Evolutionary conservation across 1,284 basidiomycete species (phyloP).

Genomic region (Malassezia globosa): DNA sequence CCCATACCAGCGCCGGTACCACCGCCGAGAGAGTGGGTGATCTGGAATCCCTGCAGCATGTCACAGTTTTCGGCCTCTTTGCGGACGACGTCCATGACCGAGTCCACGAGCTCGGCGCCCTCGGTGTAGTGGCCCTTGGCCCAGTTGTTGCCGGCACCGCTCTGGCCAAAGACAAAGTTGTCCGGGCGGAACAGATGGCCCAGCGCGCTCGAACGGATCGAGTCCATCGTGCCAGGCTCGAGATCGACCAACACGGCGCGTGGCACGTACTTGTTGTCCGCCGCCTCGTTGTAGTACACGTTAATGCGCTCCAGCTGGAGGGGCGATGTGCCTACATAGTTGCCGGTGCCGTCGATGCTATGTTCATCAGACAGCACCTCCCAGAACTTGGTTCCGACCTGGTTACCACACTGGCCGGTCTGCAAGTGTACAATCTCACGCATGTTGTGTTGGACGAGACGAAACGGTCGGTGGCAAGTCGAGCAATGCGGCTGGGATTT

Average conservation of each 20-base stretch:
- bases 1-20: constrained; percentile 59
- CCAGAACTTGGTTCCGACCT: constrained; percentile 81
- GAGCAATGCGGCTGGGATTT: neutral
- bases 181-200: constrained; percentile 54
- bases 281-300: constrained; percentile 46
- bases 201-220: constrained; percentile 61
- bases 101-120: constrained; percentile 54
- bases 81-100: constrained; percentile 55
- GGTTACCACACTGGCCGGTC: constrained; percentile 48
- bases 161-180: constrained; percentile 58
- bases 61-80: constrained; percentile 56
- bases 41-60: constrained; percentile 56
- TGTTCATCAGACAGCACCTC: constrained; percentile 93
- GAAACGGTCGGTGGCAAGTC: neutral
- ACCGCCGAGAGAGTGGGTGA: constrained; percentile 57
- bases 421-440: constrained; percentile 40
- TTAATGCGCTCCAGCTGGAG: constrained; percentile 88
- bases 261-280: constrained; percentile 69
- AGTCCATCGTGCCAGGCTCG: constrained; percentile 95
- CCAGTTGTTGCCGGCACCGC: constrained; percentile 56
- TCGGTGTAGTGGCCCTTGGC: constrained; percentile 53
- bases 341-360: constrained; percentile 78
- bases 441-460: constrained; percentile 10
- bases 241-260: constrained; percentile 72
- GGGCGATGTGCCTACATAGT: constrained; percentile 79